Percentiles rank a stretch among this genome's conserved stretches.
Evolutionary conservation across 495 filamentous ascomycete genomes (phyloP).

Genomic region (Podospora pseudoanserina): DNA sequence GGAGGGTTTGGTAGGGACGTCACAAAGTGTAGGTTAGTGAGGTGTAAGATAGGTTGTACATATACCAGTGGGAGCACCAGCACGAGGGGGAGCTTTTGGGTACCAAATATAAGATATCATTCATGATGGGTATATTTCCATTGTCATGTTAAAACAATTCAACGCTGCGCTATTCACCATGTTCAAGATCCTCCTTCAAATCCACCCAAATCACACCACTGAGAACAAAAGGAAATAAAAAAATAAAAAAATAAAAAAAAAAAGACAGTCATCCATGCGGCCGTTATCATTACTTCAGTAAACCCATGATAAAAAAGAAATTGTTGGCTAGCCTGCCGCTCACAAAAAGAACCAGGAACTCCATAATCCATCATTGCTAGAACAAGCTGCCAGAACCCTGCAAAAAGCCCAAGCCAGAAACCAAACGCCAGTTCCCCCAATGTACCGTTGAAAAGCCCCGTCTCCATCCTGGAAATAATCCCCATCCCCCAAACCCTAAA

Average conservation of each 20-base stretch:
- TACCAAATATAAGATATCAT: background rate
- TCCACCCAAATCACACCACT: background rate
- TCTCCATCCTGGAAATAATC: no score
- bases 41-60: background rate
- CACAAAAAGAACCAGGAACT: background rate
- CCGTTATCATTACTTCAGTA: background rate
- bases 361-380: background rate
- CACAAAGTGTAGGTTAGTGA: background rate
- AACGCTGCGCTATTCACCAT: background rate
- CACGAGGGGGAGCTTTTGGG: background rate
- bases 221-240: background rate
- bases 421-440: background rate
- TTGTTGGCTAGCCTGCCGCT: background rate
- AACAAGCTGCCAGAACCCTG: background rate
- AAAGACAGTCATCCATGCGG: background rate
- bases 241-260: background rate
- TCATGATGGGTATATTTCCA: background rate
- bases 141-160: background rate
- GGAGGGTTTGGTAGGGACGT: constrained; percentile 49
- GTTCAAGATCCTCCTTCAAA: background rate
- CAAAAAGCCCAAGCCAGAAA: background rate
- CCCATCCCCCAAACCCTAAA: constrained; percentile 6
- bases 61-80: background rate
- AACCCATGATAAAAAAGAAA: background rate
- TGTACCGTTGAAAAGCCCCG: background rate